Conservation (phyloP, 805 yeast species). For the Suhomyces prunicola region DNA sequence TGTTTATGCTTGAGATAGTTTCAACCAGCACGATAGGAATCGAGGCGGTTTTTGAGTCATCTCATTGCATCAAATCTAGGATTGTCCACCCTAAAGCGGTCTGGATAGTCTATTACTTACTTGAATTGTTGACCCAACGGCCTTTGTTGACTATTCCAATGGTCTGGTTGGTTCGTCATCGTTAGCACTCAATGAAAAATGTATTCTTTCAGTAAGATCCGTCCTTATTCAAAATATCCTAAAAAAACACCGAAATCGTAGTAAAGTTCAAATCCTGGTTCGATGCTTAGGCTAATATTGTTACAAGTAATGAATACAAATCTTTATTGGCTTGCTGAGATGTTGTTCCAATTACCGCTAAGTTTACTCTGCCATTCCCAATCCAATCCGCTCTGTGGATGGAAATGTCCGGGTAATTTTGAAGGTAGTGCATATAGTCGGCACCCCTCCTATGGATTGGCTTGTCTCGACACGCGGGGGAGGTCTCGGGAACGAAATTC, state of each 20-base stretch:
- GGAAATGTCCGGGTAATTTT: conserved; percentile 4
- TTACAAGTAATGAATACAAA: not conserved
- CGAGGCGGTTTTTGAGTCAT: not conserved
- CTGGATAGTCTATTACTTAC: conserved; percentile 26
- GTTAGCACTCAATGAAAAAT: conserved; percentile 2
- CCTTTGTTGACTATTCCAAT: conserved; percentile 42
- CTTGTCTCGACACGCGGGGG: not conserved
- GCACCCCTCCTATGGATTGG: not conserved
- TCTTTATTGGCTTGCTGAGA: not conserved
- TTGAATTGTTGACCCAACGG: conserved; percentile 42
- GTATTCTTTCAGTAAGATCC: not conserved
- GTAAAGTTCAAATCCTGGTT: not conserved
- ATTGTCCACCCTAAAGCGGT: not conserved
- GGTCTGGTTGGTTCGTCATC: conserved; percentile 42
- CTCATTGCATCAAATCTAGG: not conserved
- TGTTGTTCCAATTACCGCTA: not conserved
- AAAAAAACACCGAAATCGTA: not conserved
- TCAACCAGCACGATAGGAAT: not conserved
- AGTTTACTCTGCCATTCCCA: not conserved
- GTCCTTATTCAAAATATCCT: not conserved
- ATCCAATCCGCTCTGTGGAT: conserved; percentile 2
- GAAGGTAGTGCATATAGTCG: not conserved
- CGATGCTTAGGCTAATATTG: not conserved
- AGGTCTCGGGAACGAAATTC: not conserved
- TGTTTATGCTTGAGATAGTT: not conserved